Evolutionary conservation across 2,329 filamentous ascomycete species (phyloP), one percentile per base, ranked within the genome.

Genomic region (Thyridium curvatum): DNA sequence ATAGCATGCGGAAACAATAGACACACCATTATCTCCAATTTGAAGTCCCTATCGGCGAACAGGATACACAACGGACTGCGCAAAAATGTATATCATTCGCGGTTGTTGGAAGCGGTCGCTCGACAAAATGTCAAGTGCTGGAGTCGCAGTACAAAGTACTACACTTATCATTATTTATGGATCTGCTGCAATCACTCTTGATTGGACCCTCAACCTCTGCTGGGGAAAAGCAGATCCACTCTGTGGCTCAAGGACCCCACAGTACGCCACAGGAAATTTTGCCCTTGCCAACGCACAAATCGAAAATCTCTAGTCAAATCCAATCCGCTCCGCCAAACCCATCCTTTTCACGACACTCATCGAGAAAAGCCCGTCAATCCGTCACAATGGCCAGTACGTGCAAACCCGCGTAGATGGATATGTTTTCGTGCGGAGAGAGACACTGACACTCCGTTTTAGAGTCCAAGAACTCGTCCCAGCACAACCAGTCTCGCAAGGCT

Each of bases 401-500:
- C n/a, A 18, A 36, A 16, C 8, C 35, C 4, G 8, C 2, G 9
- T 18, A 34, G n/a, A 17, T 10, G 3, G n/a, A 17, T 4, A 32
- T 9, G 26, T 41, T 13, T 16, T 10, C 8, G 17, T 34, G 21
- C 44, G 21, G 10, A 26, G 21, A 10, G 21, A 26, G 21, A 26
- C 49, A 47, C 54, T 66, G 38, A 64, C 49, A 28, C 39, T 40
- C 35, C 43, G 41, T 32, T 43, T 42, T 67, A 96, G 90, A 97
- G 82, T 97, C 93, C 63, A 97, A 97, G 89, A 97, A 97, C 84
- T 94, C 88, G 76, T 96, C 91, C 64, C 91, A 97, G 81, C 89
- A 96, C 78, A 96, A 96, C 77, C 86, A 93, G 83, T 82, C 80
- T 70, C 86, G 86, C 79, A 98, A 98, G 86, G 90, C 89, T 75